These are phyloP conservation scores for Geoglossum glabrum DNA, from an alignment of 495 filamentous ascomycete species.

Conservation along the genomic window DNA sequence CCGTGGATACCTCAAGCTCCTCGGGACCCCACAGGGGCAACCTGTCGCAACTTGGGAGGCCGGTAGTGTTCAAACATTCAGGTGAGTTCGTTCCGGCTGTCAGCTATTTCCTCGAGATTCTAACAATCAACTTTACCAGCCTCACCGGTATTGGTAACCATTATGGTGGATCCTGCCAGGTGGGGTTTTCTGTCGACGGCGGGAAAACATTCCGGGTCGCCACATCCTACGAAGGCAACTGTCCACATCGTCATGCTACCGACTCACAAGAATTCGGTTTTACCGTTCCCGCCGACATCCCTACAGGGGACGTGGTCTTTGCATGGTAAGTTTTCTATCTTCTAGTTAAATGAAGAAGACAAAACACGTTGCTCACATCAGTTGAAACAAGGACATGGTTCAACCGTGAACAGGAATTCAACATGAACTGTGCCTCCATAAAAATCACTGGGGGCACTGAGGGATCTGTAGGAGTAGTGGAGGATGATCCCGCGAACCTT, in stretches of 20 bases:
- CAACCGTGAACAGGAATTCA: slow-evolving; percentile 21
- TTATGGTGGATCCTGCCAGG: slow-evolving; percentile 19
- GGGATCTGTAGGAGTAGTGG: too few species aligned
- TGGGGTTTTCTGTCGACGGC: slow-evolving; percentile 17
- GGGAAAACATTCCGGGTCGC: slow-evolving; percentile 19
- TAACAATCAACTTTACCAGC: slow-evolving; percentile 1
- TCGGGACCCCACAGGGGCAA: slow-evolving; percentile 15
- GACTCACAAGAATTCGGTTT: slow-evolving; percentile 19
- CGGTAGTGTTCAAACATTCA: slow-evolving; percentile 14
- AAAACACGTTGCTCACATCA: not conserved
- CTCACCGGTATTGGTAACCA: slow-evolving; percentile 15
- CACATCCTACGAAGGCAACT: slow-evolving; percentile 18
- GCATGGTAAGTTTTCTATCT: slow-evolving; percentile 9
- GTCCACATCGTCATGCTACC: slow-evolving; percentile 14
- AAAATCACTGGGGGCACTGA: not conserved
- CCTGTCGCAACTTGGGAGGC: slow-evolving; percentile 17
- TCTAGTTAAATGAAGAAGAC: not conserved
- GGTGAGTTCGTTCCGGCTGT: not conserved
- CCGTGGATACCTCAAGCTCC: slow-evolving; percentile 17
- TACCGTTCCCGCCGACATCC: slow-evolving; percentile 17
- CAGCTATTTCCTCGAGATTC: not conserved
- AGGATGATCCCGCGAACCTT: too few species aligned
- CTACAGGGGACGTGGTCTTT: slow-evolving; percentile 16
- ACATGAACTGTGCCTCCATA: slow-evolving; percentile 7
- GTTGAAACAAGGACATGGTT: slow-evolving; percentile 14